Evolutionary conservation across 2,329 filamentous ascomycete genomes (phyloP).

Genomic region (Rhynchosporium secalis): DNA sequence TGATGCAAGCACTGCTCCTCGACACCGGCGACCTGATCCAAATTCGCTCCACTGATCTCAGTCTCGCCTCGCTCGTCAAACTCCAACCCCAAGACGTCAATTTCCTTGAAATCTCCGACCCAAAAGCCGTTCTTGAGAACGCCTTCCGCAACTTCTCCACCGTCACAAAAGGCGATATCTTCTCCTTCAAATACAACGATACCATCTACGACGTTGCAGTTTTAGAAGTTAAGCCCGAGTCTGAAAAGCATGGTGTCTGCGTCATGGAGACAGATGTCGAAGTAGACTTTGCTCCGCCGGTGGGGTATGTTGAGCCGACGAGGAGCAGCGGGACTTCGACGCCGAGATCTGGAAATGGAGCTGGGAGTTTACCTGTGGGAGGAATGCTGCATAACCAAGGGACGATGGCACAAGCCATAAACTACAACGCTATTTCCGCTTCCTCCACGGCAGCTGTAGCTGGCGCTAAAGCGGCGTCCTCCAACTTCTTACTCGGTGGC

Average conservation of each 20-base stretch:
- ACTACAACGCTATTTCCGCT: constrained; percentile 88
- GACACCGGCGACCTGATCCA: constrained; percentile 94
- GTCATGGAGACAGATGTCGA: constrained; percentile 96
- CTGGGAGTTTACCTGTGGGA: constrained; percentile 58
- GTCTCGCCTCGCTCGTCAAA: constrained; percentile 90
- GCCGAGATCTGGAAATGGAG: constrained; percentile 62
- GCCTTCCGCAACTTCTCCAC: constrained; percentile 96
- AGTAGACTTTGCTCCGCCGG: constrained; percentile 91
- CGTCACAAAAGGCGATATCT: constrained; percentile 88
- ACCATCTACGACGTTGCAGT: constrained; percentile 91
- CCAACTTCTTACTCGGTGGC: constrained; percentile 78
- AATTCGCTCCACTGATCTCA: constrained; percentile 90
- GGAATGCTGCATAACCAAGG: constrained; percentile 81
- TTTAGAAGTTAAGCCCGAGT: constrained; percentile 86
- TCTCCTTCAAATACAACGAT: constrained; percentile 97
- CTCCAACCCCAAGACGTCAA: constrained; percentile 89
- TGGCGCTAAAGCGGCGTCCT: constrained; percentile 63
- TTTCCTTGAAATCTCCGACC: constrained; percentile 96
- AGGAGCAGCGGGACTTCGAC: constrained; percentile 78
- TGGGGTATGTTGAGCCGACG: constrained; percentile 87
- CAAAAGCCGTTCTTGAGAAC: constrained; percentile 94
- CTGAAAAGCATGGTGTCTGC: constrained; percentile 80
- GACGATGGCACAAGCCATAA: constrained; percentile 97
- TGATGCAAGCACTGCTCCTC: constrained; percentile 88
- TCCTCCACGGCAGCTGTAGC: constrained; percentile 64